Base-by-base conservation (phyloP, 164 flowering plant genomes). In the Liquidambar formosana region DNA sequence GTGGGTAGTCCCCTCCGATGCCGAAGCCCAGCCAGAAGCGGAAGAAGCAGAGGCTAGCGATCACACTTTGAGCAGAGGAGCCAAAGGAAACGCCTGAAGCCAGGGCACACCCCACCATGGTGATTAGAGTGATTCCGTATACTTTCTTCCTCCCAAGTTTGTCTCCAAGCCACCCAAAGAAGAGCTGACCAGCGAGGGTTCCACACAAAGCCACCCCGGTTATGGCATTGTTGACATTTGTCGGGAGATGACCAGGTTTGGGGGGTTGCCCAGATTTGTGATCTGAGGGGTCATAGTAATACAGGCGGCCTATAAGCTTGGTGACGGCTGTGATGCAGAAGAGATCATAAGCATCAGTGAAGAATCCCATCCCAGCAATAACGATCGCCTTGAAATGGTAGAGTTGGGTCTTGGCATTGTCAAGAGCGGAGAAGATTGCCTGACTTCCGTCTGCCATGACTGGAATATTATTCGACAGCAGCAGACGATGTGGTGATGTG, bases 361-460 rank as follows among this genome's bases (percentile, higher is more conserved):
- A 76, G 64, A 76, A 69, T 0, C 70, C 79, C 79, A 76, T 76
- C 25, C 79, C 79, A 1, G 76, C 79, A 5, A 73, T 72, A 25
- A 76, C 68, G 1, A 76, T 76, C 0, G 79, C 76, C 64, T 76
- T 73, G 71, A 76, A 76, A 49, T 76, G 76, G 68, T 72, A 76
- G 12, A 61, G 49, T 46, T 73, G 79, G 21, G 73, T 73, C 64
- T 70, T 77, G 16, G 76, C 79, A 56, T 65, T 77, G 76, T 73
- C 74, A 0, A 73, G 68, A 0, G 76, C 76, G 16, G 79, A 69
- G 57, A 77, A 70, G 46, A 71, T 67, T 0, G 68, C 60, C 38
- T 18, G 52, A 25, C 23, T 52, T 27, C 63, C 69, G 9, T 27
- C 68, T 12, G 63, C 63, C 73, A 63, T 71, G 33, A 57, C 28